Evolutionary conservation across 805 yeast genomes (phyloP), one percentile per base, ranked within the genome.

Genomic region (Metschnikowia lachancei): DNA sequence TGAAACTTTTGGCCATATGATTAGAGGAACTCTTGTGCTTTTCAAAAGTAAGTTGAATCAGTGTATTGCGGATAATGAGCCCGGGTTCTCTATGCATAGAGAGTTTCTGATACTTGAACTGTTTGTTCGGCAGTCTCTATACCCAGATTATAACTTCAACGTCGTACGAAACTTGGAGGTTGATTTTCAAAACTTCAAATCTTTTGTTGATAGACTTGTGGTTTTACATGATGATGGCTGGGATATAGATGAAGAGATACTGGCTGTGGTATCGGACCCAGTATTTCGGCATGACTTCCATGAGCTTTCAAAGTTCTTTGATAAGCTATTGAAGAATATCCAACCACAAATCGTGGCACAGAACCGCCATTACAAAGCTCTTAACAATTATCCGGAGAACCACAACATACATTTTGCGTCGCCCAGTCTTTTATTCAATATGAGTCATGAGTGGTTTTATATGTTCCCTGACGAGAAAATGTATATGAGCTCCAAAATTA

Each of bases 121-220:
- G 44, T 63, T 61, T 47, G 43, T 59, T 9, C 47, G 49, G 32
- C 55, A 59, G 29, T 45, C 63, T 2, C 40, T 54, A 14, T 55
- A 64, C 6, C 75, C 75, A 3, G 74, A 70, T 51, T 66, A 70
- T 46, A 49, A 58, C 17, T 63, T 67, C 43, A 60, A 54, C 22
- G 56, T 70, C 3, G 56, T 70, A 7, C 46, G 54, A 20, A 65
- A 61, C 19, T 36, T 72, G 22, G 54, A 50, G 30, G 49, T 50
- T 6, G 64, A 60, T 32, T 60, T 71, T 31, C 39, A 43, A 20
- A 43, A 50, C 3, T 68, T 66, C 56, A 66, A 66, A 44, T 34
- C 45, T 10, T 63, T 64, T 36, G 50, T 60, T 22, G 45, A 47
- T 14, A 45, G 28, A 18, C 43, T 51, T 19, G 42, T 48, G 13